phyloP scores from a whole-genome alignment of 768 basidiomycete species.

The Lepiota venenata region DNA sequence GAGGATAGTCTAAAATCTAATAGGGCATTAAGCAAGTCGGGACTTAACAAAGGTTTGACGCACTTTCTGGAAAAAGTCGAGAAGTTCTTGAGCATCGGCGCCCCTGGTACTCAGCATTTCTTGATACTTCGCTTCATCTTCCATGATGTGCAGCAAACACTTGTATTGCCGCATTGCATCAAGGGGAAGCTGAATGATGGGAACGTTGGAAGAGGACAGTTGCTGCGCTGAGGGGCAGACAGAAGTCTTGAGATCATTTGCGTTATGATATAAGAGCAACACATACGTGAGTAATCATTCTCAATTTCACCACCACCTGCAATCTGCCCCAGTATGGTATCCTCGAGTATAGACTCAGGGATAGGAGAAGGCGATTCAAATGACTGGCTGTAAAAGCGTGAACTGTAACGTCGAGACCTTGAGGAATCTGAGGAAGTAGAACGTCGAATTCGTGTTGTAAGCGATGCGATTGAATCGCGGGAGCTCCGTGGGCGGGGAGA shows the following conservation, averaged over 20 bases:
- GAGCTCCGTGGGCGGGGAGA: not conserved
- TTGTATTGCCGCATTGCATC: not conserved
- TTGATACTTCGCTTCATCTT: not conserved
- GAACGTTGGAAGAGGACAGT: not conserved
- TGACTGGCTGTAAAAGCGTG: too few relatives aligned
- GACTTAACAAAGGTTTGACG: not conserved
- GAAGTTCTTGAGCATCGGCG: not conserved
- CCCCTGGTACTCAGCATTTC: not conserved
- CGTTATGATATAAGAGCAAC: not conserved
- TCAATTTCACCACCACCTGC: not conserved
- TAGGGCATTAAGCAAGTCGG: not conserved
- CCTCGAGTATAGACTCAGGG: not conserved
- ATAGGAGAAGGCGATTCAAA: not conserved
- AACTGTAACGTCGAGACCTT: too few relatives aligned
- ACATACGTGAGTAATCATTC: not conserved
- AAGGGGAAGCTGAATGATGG: not conserved
- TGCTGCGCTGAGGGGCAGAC: not conserved
- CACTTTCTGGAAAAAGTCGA: constrained; percentile 3
- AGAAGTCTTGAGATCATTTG: not conserved
- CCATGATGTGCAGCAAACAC: not conserved
- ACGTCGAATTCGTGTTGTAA: too few relatives aligned
- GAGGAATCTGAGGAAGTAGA: too few relatives aligned
- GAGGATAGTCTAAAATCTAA: not conserved
- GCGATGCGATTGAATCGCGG: not conserved
- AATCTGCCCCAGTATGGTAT: not conserved